Conservation (phyloP, 768 basidiomycete genomes). For the Lactarius hatsudake region DNA sequence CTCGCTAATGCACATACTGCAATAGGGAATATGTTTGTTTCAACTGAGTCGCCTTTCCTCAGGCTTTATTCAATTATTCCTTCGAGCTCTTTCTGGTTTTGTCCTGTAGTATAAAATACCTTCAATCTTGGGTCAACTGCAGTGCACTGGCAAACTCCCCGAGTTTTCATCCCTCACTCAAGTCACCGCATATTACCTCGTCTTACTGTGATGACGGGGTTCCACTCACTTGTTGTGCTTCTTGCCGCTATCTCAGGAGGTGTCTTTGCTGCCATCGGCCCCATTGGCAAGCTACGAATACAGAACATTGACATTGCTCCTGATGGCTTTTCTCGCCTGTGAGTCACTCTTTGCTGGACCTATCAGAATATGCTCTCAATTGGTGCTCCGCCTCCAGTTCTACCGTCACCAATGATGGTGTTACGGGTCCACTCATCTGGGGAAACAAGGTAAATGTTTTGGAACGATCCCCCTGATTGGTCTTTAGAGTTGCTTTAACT, state of each 20-base stretch:
- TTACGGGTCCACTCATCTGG: conserved; percentile 32
- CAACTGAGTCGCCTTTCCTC: too few species aligned
- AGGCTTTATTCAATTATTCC: too few species aligned
- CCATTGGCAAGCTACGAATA: conserved; percentile 28
- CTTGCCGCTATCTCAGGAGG: conserved; percentile 9
- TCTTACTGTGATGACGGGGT: background rate
- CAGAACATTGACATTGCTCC: conserved; percentile 23
- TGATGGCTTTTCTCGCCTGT: conserved; percentile 28
- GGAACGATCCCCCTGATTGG: too few species aligned
- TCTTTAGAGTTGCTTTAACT: conserved; percentile 28
- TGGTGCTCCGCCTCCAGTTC: conserved; percentile 32
- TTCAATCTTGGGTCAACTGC: background rate
- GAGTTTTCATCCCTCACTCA: too few species aligned
- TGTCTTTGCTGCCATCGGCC: conserved; percentile 27
- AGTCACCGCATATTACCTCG: too few species aligned
- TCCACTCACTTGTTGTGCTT: background rate
- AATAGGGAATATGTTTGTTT: too few species aligned
- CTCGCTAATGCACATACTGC: too few species aligned
- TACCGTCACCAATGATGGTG: conserved; percentile 36
- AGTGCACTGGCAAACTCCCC: background rate
- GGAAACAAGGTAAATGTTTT: too few species aligned
- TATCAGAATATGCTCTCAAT: background rate
- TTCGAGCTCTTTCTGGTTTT: too few species aligned
- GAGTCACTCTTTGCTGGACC: background rate
- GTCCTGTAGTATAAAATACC: too few species aligned